Percentiles rank a stretch among this genome's conserved stretches.
These are phyloP conservation scores for Neofusicoccum kwambonambiense DNA, from an alignment of 2,329 filamentous ascomycete genomes.

Conservation along the genomic window DNA sequence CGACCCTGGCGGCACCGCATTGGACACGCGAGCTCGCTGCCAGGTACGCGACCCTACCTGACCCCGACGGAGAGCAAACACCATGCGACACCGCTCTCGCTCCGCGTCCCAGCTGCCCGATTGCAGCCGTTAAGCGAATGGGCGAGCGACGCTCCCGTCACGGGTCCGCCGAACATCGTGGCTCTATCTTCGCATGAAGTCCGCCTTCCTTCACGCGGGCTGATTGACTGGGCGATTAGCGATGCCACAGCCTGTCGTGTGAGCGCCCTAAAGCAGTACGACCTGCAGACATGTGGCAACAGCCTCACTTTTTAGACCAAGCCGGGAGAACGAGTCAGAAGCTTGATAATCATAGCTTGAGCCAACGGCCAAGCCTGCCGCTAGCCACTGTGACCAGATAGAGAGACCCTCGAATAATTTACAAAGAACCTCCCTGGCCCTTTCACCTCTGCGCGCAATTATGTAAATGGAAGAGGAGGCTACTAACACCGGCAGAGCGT, in stretches of 20 bases:
- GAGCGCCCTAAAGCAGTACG: not conserved
- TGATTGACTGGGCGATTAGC: not conserved
- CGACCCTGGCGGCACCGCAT: no score
- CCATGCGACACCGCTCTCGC: no score
- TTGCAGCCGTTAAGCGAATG: no score
- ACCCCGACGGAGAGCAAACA: no score
- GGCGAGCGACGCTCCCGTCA: no score
- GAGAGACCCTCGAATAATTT: slow-evolving; percentile 5
- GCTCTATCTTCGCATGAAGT: no score
- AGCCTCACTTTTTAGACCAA: not conserved
- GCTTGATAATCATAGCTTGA: not conserved
- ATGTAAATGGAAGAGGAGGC: not conserved
- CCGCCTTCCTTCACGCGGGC: not conserved
- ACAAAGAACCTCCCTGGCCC: not conserved
- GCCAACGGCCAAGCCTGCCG: slow-evolving; percentile 8
- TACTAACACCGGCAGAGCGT: not conserved
- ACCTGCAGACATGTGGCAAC: not conserved
- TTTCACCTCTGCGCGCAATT: not conserved
- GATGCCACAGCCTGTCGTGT: not conserved
- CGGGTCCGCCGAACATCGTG: no score
- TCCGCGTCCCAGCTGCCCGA: no score
- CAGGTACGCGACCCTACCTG: no score
- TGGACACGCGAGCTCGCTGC: no score
- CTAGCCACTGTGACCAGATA: not conserved
- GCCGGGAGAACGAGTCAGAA: not conserved